Percentiles rank a stretch among this genome's conserved stretches.
These are phyloP conservation scores for Diphasiastrum complanatum DNA, from an alignment of 83 land plant genomes.

Conservation along the genomic window DNA sequence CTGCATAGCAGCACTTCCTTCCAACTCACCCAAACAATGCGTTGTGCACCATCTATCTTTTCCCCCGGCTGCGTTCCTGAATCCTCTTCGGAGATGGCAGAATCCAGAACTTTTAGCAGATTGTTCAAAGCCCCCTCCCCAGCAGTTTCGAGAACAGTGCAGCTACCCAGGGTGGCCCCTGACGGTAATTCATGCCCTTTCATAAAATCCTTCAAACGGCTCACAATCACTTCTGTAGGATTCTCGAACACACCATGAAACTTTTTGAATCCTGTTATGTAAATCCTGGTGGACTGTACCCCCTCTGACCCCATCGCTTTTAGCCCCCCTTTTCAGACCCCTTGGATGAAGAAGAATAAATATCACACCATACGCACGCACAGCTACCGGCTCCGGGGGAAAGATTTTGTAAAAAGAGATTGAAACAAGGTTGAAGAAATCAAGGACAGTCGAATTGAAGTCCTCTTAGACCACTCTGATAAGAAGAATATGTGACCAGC, in stretches of 20 bases:
- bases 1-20: too few relatives aligned
- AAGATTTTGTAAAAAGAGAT: too few relatives aligned
- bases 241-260: slow-evolving; percentile 89
- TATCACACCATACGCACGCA: too few relatives aligned
- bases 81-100: slow-evolving; percentile 25
- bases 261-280: slow-evolving; percentile 88
- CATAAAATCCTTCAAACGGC: slow-evolving; percentile 44
- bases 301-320: slow-evolving; percentile 90
- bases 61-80: too few relatives aligned
- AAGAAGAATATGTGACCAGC: too few relatives aligned
- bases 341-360: too few relatives aligned
- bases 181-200: slow-evolving; percentile 49
- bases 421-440: too few relatives aligned
- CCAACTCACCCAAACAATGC: slow-evolving; percentile 50
- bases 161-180: slow-evolving; percentile 52
- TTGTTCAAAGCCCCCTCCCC: slow-evolving; percentile 63
- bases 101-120: slow-evolving; percentile 33
- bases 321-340: too few relatives aligned
- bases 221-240: slow-evolving; percentile 74
- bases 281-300: slow-evolving; percentile 40
- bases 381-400: too few relatives aligned
- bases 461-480: too few relatives aligned
- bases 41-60: slow-evolving; percentile 19
- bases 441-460: too few relatives aligned
- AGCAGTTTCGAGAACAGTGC: slow-evolving; percentile 76